These are phyloP conservation scores for Adansonia grandidieri DNA, from an alignment of 441 rosid species.

Conservation along the genomic window DNA sequence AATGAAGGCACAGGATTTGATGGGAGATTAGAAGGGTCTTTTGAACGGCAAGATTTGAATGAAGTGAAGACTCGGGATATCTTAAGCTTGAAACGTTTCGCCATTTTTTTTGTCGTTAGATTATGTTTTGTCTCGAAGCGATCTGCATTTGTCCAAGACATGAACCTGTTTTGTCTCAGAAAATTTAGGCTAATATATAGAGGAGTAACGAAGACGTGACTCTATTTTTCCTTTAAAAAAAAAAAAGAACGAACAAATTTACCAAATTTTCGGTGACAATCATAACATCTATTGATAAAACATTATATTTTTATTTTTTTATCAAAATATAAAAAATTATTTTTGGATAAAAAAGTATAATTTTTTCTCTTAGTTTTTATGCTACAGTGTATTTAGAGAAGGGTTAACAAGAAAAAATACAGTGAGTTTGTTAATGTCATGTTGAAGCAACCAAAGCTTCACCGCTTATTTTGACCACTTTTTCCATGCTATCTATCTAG, in stretches of 20 bases:
- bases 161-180: neutral
- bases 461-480: neutral
- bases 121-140: neutral
- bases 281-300: too few species aligned
- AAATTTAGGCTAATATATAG: neutral
- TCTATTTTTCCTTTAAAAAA: neutral
- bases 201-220: neutral
- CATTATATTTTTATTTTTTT: too few species aligned
- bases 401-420: neutral
- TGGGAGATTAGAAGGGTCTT: conserved; percentile 52
- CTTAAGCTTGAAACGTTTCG: conserved; percentile 49
- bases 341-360: too few species aligned
- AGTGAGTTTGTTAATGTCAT: neutral
- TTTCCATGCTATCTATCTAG: neutral
- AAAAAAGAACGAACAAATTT: too few species aligned
- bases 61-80: conserved; percentile 54
- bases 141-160: conserved; percentile 2
- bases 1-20: conserved; percentile 51
- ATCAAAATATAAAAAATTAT: too few species aligned
- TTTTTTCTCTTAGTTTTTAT: too few species aligned
- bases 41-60: conserved; percentile 53
- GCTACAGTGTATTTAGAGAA: neutral
- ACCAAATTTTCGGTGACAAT: too few species aligned
- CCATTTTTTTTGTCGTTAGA: neutral
- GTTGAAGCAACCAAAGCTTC: neutral